Evolutionary conservation across 1,139 yeast species (phyloP).

Genomic region (Magnusiomyces tetraspermus): DNA sequence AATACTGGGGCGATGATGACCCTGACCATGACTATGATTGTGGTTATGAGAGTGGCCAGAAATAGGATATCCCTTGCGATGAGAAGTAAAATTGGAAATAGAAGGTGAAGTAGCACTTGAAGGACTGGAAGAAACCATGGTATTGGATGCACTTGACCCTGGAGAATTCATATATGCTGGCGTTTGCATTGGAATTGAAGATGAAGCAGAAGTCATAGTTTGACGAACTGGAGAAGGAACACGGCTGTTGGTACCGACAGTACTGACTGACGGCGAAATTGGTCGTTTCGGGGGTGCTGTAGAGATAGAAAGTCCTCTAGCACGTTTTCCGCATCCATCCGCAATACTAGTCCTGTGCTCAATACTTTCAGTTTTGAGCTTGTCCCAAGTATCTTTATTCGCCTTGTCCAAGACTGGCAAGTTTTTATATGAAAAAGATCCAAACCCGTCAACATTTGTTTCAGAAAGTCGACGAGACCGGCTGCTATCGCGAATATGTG

Average conservation of each 20-base stretch:
- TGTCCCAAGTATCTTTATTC: slow-evolving; percentile 81
- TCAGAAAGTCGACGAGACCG: slow-evolving; percentile 59
- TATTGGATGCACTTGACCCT: slow-evolving; percentile 8
- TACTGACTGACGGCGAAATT: slow-evolving; percentile 13
- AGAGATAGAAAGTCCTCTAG: slow-evolving; percentile 24
- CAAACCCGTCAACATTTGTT: slow-evolving; percentile 58
- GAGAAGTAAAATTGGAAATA: slow-evolving; percentile 13
- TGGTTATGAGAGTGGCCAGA: neutral
- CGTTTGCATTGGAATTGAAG: slow-evolving; percentile 13
- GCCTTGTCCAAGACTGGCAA: slow-evolving; percentile 86
- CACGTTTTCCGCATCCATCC: slow-evolving; percentile 12
- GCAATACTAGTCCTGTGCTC: slow-evolving; percentile 29
- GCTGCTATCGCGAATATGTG: slow-evolving; percentile 54
- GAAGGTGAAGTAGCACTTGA: slow-evolving; percentile 13
- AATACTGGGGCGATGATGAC: slow-evolving; percentile 10
- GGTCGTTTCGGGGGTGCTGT: slow-evolving; percentile 13
- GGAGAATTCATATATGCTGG: slow-evolving; percentile 17
- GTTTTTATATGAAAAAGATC: slow-evolving; percentile 85
- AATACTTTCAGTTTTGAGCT: slow-evolving; percentile 74
- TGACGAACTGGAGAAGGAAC: slow-evolving; percentile 13
- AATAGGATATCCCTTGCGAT: slow-evolving; percentile 8
- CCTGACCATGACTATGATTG: too few relatives aligned
- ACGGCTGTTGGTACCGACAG: slow-evolving; percentile 1
- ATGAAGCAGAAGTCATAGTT: slow-evolving; percentile 1
- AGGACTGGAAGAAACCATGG: slow-evolving; percentile 15